These are phyloP conservation scores for Metarhizium robertsii DNA, from an alignment of 2,329 filamentous ascomycete genomes.

Conservation along the genomic window DNA sequence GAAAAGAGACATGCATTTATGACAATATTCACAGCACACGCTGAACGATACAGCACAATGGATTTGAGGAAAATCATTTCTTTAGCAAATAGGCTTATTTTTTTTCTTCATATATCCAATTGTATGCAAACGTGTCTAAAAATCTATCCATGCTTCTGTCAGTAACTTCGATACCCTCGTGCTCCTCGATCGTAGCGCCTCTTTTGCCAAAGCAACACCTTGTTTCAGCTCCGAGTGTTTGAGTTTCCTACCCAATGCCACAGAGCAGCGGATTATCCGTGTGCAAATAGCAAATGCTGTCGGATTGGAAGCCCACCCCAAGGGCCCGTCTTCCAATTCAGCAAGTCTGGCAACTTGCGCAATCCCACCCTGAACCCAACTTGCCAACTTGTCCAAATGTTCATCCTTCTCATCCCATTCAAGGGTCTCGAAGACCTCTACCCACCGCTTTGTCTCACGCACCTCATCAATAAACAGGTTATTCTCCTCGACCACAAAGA, in stretches of 20 bases:
- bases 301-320: conserved; percentile 64
- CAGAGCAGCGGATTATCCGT: conserved; percentile 32
- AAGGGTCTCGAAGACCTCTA: conserved; percentile 32
- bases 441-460: conserved; percentile 64
- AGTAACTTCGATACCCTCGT: conserved; percentile 20
- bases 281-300: conserved; percentile 55
- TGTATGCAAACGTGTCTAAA: neutral
- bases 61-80: neutral
- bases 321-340: conserved; percentile 46
- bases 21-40: neutral
- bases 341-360: conserved; percentile 25
- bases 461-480: conserved; percentile 88
- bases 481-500: conserved; percentile 86
- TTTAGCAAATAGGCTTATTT: neutral
- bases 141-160: conserved; percentile 7
- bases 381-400: conserved; percentile 18
- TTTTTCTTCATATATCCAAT: neutral
- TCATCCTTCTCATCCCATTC: conserved; percentile 12
- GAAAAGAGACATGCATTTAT: neutral
- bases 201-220: conserved; percentile 4
- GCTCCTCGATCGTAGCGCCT: conserved; percentile 1
- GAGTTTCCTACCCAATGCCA: conserved; percentile 19
- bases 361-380: conserved; percentile 45
- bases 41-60: neutral
- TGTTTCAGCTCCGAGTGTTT: conserved; percentile 5